Conservation (phyloP, 208 protist genomes). For the Trypanosoma boissoni region DNA sequence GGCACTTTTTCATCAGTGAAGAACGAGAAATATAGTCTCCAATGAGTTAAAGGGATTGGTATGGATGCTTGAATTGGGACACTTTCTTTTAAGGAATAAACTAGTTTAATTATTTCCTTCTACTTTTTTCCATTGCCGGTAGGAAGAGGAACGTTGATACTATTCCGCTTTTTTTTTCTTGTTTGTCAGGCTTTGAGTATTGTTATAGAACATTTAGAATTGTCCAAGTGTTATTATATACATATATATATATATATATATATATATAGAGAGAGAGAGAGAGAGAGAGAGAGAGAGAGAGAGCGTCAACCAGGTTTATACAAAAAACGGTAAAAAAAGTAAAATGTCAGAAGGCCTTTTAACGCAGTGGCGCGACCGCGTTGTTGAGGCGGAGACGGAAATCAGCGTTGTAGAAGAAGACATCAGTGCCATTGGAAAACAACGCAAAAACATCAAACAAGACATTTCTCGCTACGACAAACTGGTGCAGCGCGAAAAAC, state of each 20-base stretch:
- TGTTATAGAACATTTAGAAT: not conserved
- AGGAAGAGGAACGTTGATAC: too few relatives aligned
- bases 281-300: not conserved
- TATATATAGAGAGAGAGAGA: constrained; percentile 8
- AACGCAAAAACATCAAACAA: constrained; percentile 46
- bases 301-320: constrained; percentile 2
- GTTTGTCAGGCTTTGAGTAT: not conserved
- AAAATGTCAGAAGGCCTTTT: constrained; percentile 36
- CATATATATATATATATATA: constrained; percentile 2
- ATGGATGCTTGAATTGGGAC: too few relatives aligned
- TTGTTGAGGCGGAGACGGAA: constrained; percentile 69
- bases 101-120: constrained; percentile 6
- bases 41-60: too few relatives aligned
- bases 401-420: constrained; percentile 66
- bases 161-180: constrained; percentile 4
- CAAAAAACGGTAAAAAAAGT: not conserved
- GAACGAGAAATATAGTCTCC: too few relatives aligned
- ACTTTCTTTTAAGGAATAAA: not conserved
- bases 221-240: not conserved
- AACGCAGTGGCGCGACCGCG: constrained; percentile 63
- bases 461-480: constrained; percentile 48
- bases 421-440: constrained; percentile 41
- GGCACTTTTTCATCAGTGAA: too few relatives aligned
- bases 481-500: constrained; percentile 54
- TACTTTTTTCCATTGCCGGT: not conserved